Percentiles rank a stretch among this genome's conserved stretches.
These are phyloP conservation scores for Yamadazyma nakazawae DNA, from an alignment of 805 yeast species.

Conservation along the genomic window DNA sequence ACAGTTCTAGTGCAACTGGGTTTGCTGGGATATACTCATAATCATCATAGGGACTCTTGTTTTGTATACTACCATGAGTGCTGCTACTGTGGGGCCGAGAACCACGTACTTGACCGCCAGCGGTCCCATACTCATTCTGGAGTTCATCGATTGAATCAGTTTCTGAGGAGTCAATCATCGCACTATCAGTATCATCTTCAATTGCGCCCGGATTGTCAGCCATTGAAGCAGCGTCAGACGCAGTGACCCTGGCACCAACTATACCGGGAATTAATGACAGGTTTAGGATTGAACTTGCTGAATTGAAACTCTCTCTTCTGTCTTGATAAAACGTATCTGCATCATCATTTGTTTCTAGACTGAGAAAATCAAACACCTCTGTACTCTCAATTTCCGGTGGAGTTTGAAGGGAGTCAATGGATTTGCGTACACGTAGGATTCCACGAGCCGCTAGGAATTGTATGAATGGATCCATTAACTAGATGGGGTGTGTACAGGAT, in stretches of 20 bases:
- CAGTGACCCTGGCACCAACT: not conserved
- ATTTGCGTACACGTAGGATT: slow-evolving; percentile 2
- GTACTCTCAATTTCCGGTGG: slow-evolving; percentile 8
- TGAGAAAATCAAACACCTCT: slow-evolving; percentile 18
- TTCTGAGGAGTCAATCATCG: not conserved
- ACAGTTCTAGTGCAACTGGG: not conserved
- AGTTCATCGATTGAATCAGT: not conserved
- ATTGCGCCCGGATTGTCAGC: not conserved
- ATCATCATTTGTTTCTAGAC: slow-evolving; percentile 18
- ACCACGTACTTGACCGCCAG: not conserved
- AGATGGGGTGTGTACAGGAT: not conserved
- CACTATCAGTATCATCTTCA: not conserved
- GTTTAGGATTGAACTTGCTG: not conserved
- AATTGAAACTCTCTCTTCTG: slow-evolving; percentile 19
- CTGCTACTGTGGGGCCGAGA: not conserved
- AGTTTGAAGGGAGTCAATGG: not conserved
- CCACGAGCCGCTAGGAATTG: slow-evolving; percentile 12
- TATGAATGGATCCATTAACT: slow-evolving; percentile 6
- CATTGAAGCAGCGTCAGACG: not conserved
- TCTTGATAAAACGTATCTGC: slow-evolving; percentile 23
- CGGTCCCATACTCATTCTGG: not conserved
- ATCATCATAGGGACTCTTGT: not conserved
- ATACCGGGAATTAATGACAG: not conserved
- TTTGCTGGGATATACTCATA: slow-evolving; percentile 1
- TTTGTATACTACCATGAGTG: not conserved